Conservation (phyloP, 306 rosid species). For the Cicer chorassanicum region DNA sequence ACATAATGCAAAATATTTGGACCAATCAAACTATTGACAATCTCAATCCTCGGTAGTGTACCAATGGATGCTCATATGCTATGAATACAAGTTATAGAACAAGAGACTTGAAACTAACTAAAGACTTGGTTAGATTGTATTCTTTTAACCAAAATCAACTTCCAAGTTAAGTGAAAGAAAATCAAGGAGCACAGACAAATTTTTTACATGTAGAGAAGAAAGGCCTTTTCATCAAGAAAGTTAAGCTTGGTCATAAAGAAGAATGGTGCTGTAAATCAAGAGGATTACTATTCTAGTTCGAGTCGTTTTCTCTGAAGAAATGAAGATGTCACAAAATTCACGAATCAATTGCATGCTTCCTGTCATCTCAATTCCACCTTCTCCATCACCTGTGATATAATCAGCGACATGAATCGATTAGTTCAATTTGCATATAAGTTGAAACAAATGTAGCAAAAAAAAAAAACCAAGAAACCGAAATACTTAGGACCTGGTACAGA, state of each 20-base stretch:
- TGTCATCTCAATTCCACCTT: slow-evolving; percentile 97
- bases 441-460: slow-evolving; percentile 1
- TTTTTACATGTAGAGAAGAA: slow-evolving; percentile 16
- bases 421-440: slow-evolving; percentile 16
- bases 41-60: not conserved
- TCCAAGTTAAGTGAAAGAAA: slow-evolving; percentile 31
- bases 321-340: slow-evolving; percentile 67
- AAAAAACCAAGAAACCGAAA: slow-evolving; percentile 5
- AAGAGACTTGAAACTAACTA: slow-evolving; percentile 33
- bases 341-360: slow-evolving; percentile 91
- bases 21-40: slow-evolving; percentile 22
- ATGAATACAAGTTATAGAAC: not conserved
- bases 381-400: slow-evolving; percentile 85
- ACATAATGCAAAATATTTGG: slow-evolving; percentile 34
- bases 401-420: slow-evolving; percentile 2
- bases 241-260: slow-evolving; percentile 26
- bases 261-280: slow-evolving; percentile 41
- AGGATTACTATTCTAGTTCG: slow-evolving; percentile 82
- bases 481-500: slow-evolving; percentile 85
- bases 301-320: slow-evolving; percentile 64
- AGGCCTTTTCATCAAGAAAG: slow-evolving; percentile 26
- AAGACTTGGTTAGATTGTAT: not conserved
- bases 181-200: slow-evolving; percentile 20
- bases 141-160: slow-evolving; percentile 9
- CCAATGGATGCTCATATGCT: not conserved